Conservation (phyloP, 2,329 filamentous ascomycete genomes). For the Exophiala alcalophila region DNA sequence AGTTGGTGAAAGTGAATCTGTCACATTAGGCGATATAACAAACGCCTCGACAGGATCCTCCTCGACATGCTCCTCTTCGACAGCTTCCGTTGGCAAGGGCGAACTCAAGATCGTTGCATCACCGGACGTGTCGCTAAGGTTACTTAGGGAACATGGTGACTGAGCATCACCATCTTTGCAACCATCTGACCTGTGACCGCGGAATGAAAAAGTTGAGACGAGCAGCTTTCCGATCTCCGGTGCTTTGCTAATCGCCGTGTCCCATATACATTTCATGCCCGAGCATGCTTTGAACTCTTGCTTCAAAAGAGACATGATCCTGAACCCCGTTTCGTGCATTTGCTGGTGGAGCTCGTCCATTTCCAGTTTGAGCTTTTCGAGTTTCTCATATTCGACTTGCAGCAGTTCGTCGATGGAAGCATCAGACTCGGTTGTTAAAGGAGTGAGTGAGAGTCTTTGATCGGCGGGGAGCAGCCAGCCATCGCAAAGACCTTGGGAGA, state of each 20-base stretch:
- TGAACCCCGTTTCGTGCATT: slow-evolving; percentile 32
- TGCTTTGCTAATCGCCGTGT: slow-evolving; percentile 32
- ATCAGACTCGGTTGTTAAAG: slow-evolving; percentile 1
- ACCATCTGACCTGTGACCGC: slow-evolving; percentile 10
- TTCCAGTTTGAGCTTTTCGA: slow-evolving; percentile 32
- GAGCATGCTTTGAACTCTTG: slow-evolving; percentile 32
- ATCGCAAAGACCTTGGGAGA: slow-evolving; percentile 26
- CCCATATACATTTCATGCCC: slow-evolving; percentile 33
- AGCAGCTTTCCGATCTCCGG: slow-evolving; percentile 33
- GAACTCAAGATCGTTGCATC: too few relatives aligned
- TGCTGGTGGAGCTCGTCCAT: slow-evolving; percentile 30
- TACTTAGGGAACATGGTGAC: slow-evolving; percentile 9
- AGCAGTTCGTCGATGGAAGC: slow-evolving; percentile 17
- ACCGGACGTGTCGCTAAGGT: too few relatives aligned
- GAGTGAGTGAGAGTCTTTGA: slow-evolving; percentile 10
- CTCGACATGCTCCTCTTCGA: too few relatives aligned
- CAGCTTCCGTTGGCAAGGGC: too few relatives aligned
- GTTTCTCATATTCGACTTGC: slow-evolving; percentile 30
- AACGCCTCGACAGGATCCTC: too few relatives aligned
- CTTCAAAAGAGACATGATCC: slow-evolving; percentile 33
- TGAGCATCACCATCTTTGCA: slow-evolving; percentile 19
- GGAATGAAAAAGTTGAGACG: slow-evolving; percentile 32
- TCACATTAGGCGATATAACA: too few relatives aligned
- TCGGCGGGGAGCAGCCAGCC: slow-evolving; percentile 28
- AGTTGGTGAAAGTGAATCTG: too few relatives aligned